These are phyloP conservation scores for Panicum hallii DNA, from an alignment of 202 grass and related monocot species.

Conservation along the genomic window DNA sequence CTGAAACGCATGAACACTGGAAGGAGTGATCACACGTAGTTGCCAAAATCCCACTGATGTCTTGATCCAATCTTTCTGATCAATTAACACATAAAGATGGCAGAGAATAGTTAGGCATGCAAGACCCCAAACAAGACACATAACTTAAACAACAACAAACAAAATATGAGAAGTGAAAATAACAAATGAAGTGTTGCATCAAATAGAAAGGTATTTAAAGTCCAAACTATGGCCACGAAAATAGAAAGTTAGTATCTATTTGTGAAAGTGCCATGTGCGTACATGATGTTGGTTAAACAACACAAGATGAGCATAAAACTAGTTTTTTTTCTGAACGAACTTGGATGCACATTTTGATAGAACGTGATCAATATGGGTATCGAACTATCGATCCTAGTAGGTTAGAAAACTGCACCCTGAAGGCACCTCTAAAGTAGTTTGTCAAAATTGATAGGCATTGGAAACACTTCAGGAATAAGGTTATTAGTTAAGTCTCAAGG, in stretches of 20 bases:
- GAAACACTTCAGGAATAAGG: background rate
- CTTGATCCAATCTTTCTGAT: slow-evolving; percentile 95
- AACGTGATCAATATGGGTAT: slow-evolving; percentile 8
- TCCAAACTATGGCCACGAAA: background rate
- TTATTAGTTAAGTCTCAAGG: background rate
- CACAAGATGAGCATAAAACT: background rate
- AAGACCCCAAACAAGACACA: slow-evolving; percentile 9
- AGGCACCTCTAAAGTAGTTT: background rate
- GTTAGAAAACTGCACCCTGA: background rate
- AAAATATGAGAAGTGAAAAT: background rate
- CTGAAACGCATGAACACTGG: slow-evolving; percentile 86
- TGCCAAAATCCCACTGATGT: slow-evolving; percentile 91
- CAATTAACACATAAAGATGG: slow-evolving; percentile 44
- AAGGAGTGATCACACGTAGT: slow-evolving; percentile 99
- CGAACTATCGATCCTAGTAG: slow-evolving; percentile 12
- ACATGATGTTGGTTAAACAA: slow-evolving; percentile 1
- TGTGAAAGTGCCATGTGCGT: background rate
- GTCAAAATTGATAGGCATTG: background rate
- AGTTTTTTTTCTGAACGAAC: background rate
- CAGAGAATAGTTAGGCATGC: slow-evolving; percentile 19
- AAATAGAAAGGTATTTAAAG: slow-evolving; percentile 6
- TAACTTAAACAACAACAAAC: background rate
- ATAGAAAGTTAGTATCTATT: background rate
- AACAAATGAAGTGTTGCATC: background rate
- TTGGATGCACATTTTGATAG: background rate